A percentile compares a stretch with the other conserved stretches of the same genome.
Conservation (phyloP, 495 filamentous ascomycete species). For the Neurospora sp. region DNA sequence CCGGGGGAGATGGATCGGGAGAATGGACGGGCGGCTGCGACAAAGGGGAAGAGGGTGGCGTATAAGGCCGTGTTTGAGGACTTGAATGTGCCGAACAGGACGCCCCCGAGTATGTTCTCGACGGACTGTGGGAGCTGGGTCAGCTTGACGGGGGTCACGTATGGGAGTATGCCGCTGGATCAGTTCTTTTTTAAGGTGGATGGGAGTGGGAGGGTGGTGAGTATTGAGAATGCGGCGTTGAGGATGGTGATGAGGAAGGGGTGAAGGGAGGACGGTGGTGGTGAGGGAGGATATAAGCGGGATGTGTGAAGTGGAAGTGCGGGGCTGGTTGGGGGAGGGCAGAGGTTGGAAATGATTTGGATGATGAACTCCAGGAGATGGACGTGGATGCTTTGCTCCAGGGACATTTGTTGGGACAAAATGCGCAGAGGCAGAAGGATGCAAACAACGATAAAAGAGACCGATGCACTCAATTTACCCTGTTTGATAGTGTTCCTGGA, state of each 20-base stretch:
- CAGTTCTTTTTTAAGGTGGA: conserved; percentile 42
- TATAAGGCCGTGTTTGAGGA: conserved; percentile 38
- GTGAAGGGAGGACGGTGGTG: not conserved
- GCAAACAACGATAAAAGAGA: not conserved
- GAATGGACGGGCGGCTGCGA: conserved; percentile 1
- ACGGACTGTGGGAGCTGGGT: conserved; percentile 42
- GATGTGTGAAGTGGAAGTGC: not conserved
- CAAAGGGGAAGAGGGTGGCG: conserved; percentile 19
- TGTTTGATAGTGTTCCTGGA: not conserved
- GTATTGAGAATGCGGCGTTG: conserved; percentile 36
- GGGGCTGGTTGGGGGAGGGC: not conserved
- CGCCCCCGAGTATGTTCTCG: conserved; percentile 26
- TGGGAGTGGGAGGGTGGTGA: conserved; percentile 26
- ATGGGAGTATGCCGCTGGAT: conserved; percentile 35
- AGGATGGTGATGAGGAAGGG: conserved; percentile 14
- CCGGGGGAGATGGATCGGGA: not conserved
- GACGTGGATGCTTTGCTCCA: not conserved
- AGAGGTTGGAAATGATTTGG: not conserved
- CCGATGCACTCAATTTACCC: not conserved
- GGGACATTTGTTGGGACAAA: not conserved
- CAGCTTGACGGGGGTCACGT: conserved; percentile 32
- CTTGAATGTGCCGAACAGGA: conserved; percentile 12
- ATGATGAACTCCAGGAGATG: not conserved
- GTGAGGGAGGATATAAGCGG: not conserved
- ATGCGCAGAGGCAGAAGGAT: not conserved